phyloP scores from a whole-genome alignment of 2,329 filamentous ascomycete genomes.

The Aspergillus caelatus region DNA sequence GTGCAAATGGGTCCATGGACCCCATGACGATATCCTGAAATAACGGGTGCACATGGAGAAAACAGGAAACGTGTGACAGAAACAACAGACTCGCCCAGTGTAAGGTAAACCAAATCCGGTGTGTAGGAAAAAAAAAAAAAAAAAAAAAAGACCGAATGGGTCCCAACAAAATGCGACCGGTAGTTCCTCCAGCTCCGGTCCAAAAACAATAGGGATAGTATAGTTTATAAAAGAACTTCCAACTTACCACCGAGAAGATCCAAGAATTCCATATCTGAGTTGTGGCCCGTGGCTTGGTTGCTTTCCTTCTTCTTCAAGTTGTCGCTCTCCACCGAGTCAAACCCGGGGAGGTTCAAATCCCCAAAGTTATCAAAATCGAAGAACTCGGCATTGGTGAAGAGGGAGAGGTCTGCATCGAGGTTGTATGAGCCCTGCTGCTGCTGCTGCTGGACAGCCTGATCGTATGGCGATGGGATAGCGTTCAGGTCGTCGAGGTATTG shows the following conservation, averaged over 20 bases:
- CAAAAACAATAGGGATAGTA: background rate
- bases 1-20: background rate
- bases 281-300: conserved; percentile 25
- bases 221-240: conserved; percentile 2
- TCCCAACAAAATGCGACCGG: background rate
- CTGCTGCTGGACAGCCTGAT: conserved; percentile 58
- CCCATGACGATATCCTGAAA: background rate
- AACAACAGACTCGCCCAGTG: background rate
- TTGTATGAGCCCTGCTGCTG: conserved; percentile 64
- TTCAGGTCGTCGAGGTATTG: conserved; percentile 88
- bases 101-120: background rate
- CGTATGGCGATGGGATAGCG: conserved; percentile 65
- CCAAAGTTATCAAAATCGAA: conserved; percentile 69
- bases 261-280: conserved; percentile 43
- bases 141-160: background rate
- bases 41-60: background rate
- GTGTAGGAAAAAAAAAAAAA: background rate
- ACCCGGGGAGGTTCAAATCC: conserved; percentile 36
- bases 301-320: conserved; percentile 26
- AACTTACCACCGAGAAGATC: conserved; percentile 47
- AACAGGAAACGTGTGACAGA: background rate
- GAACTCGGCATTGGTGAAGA: conserved; percentile 83
- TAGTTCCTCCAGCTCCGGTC: conserved; percentile 7
- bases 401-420: conserved; percentile 71
- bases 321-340: conserved; percentile 36